Base-by-base conservation (phyloP, 768 basidiomycete species). In the Leucosporidium scottii region DNA sequence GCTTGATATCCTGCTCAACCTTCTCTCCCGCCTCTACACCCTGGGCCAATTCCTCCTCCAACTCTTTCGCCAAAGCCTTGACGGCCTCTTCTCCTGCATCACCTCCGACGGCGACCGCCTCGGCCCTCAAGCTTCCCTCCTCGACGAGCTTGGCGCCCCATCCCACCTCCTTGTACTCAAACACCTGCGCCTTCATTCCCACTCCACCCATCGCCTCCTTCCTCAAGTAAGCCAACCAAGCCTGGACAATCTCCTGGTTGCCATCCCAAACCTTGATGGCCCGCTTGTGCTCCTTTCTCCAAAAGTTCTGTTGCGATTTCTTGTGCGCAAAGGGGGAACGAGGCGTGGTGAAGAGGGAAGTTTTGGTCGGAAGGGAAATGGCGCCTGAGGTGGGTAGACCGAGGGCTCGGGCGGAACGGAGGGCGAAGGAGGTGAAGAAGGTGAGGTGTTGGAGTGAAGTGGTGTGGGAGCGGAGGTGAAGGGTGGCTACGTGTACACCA, bases 231-330 rank as follows among this genome's bases (percentile, higher is more conserved):
- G 82, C 80, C 62, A 91, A 79, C 90, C 89, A 96, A 67, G 85
- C 82, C 34, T 88, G 84, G 17, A 98, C 82, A 8, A 91, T 86
- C 72, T 86, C 85, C 4, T 84, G 80, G 75, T 93, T 83, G 23
- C 92, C 85, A 78, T 98, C 94, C 83, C 85, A 98, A 0, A 92
- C 89, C 78, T 92, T 93, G 79, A 98, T 85, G 49, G 84, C 84
- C 17, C 93, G 84, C 75, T 89, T 90, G 76, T 93, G 89, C 62
- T 87, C 86, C 74, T 82, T 84, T 31, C 90, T 81, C 77, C 92
- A 88, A 77, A 94, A 98, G 79, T 97, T 98, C 81, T 98, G 93
- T 79, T 97, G 93, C 23, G 84, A 81, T 79, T 94, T 96, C 76
- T 98, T 98, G 78, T 93, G 88, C 8, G 85, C 86, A 76, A 98